These are phyloP conservation scores for Auxenochlorella pyrenoidosa DNA, from an alignment of 139 green algal species.

Conservation along the genomic window DNA sequence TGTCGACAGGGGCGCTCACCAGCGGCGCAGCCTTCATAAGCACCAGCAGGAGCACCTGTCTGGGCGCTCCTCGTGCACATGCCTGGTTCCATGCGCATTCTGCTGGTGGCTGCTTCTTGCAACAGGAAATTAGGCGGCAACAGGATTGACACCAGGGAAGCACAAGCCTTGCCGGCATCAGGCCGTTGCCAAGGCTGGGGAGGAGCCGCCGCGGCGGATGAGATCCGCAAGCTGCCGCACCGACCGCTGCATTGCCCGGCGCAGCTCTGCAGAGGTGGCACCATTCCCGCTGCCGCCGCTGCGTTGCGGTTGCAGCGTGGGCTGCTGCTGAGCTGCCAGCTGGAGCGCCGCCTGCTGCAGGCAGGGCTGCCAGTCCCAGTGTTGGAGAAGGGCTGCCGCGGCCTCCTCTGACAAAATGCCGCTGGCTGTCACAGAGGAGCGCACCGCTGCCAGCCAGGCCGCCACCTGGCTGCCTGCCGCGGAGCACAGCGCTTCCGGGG, in stretches of 20 bases:
- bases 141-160: too few relatives aligned
- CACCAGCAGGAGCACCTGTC: too few relatives aligned
- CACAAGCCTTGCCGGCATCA: too few relatives aligned
- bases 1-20: too few relatives aligned
- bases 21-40: too few relatives aligned
- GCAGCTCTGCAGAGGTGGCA: neutral
- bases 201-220: neutral
- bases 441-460: neutral
- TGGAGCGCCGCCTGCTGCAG: constrained; percentile 15
- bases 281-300: neutral
- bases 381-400: neutral
- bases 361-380: constrained; percentile 23
- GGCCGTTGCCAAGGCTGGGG: too few relatives aligned
- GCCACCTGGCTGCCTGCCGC: neutral
- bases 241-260: constrained; percentile 12
- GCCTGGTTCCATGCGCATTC: neutral
- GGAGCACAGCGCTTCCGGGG: neutral
- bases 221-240: constrained; percentile 19
- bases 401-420: neutral
- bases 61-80: too few relatives aligned
- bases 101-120: neutral
- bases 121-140: neutral
- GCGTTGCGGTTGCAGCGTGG: neutral
- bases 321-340: neutral
- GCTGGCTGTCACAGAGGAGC: neutral